These are phyloP conservation scores for Sclerotinia sclerotiorum DNA, from an alignment of 2,329 filamentous ascomycete genomes.

Conservation along the genomic window DNA sequence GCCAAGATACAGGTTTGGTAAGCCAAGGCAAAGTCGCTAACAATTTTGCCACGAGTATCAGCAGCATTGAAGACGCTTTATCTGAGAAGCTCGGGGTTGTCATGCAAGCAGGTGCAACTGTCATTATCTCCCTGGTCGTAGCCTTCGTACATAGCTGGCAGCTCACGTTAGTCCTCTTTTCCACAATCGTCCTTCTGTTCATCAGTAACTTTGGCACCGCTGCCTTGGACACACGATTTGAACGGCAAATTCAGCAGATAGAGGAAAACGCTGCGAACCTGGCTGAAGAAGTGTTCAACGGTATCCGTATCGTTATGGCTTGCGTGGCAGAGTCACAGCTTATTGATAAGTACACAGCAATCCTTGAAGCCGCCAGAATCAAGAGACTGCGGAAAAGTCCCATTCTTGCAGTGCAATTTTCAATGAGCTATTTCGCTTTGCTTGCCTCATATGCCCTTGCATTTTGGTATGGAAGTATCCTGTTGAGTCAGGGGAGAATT, in stretches of 20 bases:
- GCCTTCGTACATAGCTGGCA: slow-evolving; percentile 89
- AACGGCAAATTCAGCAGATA: slow-evolving; percentile 12
- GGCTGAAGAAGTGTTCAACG: background rate
- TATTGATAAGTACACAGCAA: background rate
- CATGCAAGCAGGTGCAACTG: slow-evolving; percentile 72
- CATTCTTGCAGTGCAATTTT: slow-evolving; percentile 16
- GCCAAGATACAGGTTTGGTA: slow-evolving; percentile 13
- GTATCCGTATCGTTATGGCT: slow-evolving; percentile 14
- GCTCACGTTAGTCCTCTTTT: slow-evolving; percentile 79
- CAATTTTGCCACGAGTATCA: slow-evolving; percentile 12
- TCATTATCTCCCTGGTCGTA: slow-evolving; percentile 82
- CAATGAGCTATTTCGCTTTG: slow-evolving; percentile 18
- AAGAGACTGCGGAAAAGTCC: slow-evolving; percentile 17
- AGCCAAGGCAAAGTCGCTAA: slow-evolving; percentile 8
- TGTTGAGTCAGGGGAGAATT: slow-evolving; percentile 14
- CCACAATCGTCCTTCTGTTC: slow-evolving; percentile 56
- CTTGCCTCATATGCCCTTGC: slow-evolving; percentile 21
- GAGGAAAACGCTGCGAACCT: background rate
- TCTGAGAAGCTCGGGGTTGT: slow-evolving; percentile 82
- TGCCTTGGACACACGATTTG: slow-evolving; percentile 9
- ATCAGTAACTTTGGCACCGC: slow-evolving; percentile 12
- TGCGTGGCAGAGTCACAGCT: slow-evolving; percentile 13
- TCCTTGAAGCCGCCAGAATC: background rate
- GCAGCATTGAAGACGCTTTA: slow-evolving; percentile 19
- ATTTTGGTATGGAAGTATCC: slow-evolving; percentile 26